Evolutionary conservation across 176 grass and related monocot genomes (phyloP), one percentile per base, ranked within the genome.

Genomic region (Areca catechu): DNA sequence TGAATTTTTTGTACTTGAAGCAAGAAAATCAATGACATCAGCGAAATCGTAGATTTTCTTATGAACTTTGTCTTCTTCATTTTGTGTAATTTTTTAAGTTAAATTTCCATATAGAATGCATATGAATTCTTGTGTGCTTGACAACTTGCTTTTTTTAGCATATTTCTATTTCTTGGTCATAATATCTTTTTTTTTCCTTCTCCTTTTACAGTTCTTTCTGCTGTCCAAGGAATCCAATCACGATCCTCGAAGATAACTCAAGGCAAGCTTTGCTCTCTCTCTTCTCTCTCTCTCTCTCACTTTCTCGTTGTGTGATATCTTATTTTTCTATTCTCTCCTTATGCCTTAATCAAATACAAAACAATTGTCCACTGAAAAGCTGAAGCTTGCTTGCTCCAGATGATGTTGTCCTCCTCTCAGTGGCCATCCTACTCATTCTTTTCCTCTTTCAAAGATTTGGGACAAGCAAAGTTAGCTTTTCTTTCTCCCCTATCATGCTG

Each of bases 211-310:
- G 88, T 93, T 77, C 70, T 87, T 7, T 93, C 88, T 4, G 88
- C 88, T 14, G 88, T 93, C 57, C 88, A 93, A 75, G 88, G 88
- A 80, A 83, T 93, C 68, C 88, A 93, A 66, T 83, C 88, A 28
- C 87, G 83, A 65, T 93, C 80, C 29, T 34, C 80, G 16, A 77
- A 56, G 3, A 86, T 93, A 55, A 93, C 73, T 37, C 83, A 93
- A 83, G 68, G 88, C 80, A 77, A 83, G 30, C 60, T 24, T 5
- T 1, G 37, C 7, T 25, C 30, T 37, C 7, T n/a, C n/a, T n/a
- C n/a, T n/a, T n/a, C n/a, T n/a, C n/a, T n/a, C n/a, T 37, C 30
- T 37, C 30, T 10, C 7, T 37, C 28, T 30, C 28, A 7, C 28
- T 30, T 1, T 24, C 23, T n/a, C n/a, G n/a, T n/a, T 37, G 1